phyloP scores from a whole-genome alignment of 1,284 basidiomycete genomes.

The Trichosporon sp. region DNA sequence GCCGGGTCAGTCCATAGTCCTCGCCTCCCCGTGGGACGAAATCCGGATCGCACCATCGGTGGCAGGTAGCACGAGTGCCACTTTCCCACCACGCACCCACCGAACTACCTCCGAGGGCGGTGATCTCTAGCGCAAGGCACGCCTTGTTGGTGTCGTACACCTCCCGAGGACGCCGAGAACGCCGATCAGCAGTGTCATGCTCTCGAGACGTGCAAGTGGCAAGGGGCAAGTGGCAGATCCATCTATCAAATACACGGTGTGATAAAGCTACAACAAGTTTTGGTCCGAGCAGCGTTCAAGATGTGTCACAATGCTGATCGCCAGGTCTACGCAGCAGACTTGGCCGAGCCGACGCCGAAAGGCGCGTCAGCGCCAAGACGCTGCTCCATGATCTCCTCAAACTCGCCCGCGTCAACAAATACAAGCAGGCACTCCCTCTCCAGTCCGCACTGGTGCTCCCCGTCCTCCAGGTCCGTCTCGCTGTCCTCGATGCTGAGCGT shows the following conservation, averaged over 20 bases:
- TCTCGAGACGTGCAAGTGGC: background rate
- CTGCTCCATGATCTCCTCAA: background rate
- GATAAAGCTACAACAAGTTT: background rate
- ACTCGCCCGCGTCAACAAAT: background rate
- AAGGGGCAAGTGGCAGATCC: background rate
- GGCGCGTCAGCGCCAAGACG: background rate
- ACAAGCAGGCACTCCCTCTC: conserved; percentile 1
- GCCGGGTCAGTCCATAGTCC: too few relatives aligned
- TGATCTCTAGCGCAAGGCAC: background rate
- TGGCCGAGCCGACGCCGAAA: background rate
- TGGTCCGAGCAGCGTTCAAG: too few relatives aligned
- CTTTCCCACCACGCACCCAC: background rate
- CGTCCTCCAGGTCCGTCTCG: background rate
- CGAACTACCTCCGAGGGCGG: background rate
- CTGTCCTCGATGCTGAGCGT: background rate
- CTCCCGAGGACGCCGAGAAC: background rate
- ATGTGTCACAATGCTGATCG: background rate
- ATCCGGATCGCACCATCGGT: background rate
- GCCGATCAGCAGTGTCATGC: background rate
- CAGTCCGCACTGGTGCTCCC: background rate
- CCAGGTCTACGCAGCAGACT: background rate
- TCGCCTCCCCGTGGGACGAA: background rate
- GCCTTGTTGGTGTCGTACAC: background rate
- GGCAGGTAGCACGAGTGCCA: conserved; percentile 1
- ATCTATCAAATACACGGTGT: background rate